Conservation (phyloP, 768 basidiomycete genomes). For the Piloderma croceum region DNA sequence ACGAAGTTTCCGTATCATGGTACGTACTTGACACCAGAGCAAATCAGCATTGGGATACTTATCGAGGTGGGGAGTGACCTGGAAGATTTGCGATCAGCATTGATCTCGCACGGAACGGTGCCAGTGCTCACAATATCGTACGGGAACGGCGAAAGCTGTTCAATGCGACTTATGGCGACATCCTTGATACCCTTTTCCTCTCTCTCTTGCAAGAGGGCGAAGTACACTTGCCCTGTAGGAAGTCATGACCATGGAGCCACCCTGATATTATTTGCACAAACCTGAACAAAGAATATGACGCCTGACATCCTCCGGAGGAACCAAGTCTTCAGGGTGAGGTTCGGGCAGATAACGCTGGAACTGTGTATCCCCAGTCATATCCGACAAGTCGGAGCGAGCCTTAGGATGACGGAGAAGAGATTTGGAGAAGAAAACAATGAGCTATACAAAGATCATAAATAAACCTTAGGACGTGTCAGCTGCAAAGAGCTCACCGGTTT, state of each 20-base stretch:
- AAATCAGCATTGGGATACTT: constrained; percentile 93
- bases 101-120: neutral
- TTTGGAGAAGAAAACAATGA: constrained; percentile 97
- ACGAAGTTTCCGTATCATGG: neutral
- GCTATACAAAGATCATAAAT: constrained; percentile 32
- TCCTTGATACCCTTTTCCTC: constrained; percentile 89
- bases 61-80: constrained; percentile 93
- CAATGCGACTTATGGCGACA: constrained; percentile 88
- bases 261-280: too few species aligned
- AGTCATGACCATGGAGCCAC: neutral
- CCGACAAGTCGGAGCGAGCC: constrained; percentile 79
- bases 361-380: constrained; percentile 83
- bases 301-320: constrained; percentile 78
- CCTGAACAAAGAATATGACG: constrained; percentile 89
- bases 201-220: constrained; percentile 81
- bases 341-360: constrained; percentile 97
- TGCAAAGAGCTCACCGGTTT: constrained; percentile 65
- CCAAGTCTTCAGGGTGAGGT: constrained; percentile 61
- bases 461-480: neutral
- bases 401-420: constrained; percentile 90
- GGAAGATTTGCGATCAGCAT: constrained; percentile 8
- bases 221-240: constrained; percentile 85
- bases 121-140: constrained; percentile 72
- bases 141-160: constrained; percentile 96
- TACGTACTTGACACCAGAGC: constrained; percentile 80